Conservation (phyloP, 2,329 filamentous ascomycete genomes). For the Ophiostoma sp. region DNA sequence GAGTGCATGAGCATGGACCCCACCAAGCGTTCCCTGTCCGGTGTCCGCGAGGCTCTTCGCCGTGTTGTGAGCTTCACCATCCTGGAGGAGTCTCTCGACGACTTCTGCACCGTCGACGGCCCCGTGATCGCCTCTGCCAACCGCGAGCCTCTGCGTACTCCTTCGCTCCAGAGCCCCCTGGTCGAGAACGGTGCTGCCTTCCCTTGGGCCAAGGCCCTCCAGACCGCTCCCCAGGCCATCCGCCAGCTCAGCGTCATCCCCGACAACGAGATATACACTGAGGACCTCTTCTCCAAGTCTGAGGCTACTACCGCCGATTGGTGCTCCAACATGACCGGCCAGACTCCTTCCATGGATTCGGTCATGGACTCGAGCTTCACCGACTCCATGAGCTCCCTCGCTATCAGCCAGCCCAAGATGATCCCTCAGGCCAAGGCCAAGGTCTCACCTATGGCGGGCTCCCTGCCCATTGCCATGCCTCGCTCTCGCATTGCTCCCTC, state of each 20-base stretch:
- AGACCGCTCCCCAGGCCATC: conserved; percentile 63
- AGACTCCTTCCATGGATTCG: conserved; percentile 78
- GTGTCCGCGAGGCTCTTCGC: conserved; percentile 69
- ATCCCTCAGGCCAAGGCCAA: conserved; percentile 39
- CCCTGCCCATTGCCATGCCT: conserved; percentile 73
- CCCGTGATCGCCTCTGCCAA: conserved; percentile 77
- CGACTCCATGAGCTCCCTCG: conserved; percentile 71
- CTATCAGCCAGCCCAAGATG: conserved; percentile 46
- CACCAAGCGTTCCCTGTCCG: conserved; percentile 74
- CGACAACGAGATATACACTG: conserved; percentile 69
- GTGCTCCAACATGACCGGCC: conserved; percentile 69
- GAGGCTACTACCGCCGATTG: conserved; percentile 63
- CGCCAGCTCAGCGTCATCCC: conserved; percentile 85
- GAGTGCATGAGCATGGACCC: conserved; percentile 91
- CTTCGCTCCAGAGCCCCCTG: conserved; percentile 84
- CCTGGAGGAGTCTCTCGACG: conserved; percentile 82
- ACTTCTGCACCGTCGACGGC: conserved; percentile 82
- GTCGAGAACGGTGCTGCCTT: conserved; percentile 71
- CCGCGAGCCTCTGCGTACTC: conserved; percentile 90
- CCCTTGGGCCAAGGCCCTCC: conserved; percentile 89
- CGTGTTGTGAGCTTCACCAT: conserved; percentile 88
- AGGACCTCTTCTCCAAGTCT: conserved; percentile 80
- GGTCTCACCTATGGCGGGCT: conserved; percentile 58
- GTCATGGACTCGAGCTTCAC: conserved; percentile 78
- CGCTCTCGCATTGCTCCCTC: conserved; percentile 65